Conservation (phyloP, 192 early-diverging fungal species). For the Podila verticillata region DNA sequence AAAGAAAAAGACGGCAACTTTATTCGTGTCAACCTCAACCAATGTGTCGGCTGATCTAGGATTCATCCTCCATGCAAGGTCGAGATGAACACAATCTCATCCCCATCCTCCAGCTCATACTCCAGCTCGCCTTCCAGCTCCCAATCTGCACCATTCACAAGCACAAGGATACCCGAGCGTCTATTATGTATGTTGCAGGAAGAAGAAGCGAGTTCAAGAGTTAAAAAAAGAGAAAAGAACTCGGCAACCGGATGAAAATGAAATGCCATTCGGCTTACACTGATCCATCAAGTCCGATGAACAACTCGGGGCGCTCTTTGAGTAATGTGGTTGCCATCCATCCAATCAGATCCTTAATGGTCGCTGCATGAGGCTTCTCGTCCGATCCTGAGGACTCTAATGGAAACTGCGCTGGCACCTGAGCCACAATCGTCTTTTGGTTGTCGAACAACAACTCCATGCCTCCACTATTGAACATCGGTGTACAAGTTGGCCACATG, state of each 20-base stretch:
- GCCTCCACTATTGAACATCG: constrained; percentile 72
- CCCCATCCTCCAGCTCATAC: constrained; percentile 79
- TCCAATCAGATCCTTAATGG: constrained; percentile 73
- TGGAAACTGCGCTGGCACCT: constrained; percentile 55
- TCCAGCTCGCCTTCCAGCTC: constrained; percentile 91
- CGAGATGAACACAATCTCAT: constrained; percentile 93
- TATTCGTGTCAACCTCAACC: neutral
- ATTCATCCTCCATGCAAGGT: constrained; percentile 96
- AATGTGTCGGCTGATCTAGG: neutral
- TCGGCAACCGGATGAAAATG: neutral
- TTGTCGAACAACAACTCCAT: constrained; percentile 93
- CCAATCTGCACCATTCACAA: constrained; percentile 97
- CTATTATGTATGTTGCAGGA: constrained; percentile 55
- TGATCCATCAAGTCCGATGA: constrained; percentile 76
- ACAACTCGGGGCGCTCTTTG: constrained; percentile 84
- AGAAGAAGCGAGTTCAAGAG: neutral
- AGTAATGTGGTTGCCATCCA: constrained; percentile 77
- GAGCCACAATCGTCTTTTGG: constrained; percentile 64
- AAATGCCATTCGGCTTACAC: constrained; percentile 64
- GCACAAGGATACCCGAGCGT: constrained; percentile 93
- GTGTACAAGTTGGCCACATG: neutral
- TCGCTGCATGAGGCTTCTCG: constrained; percentile 53
- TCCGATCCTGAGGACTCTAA: constrained; percentile 18
- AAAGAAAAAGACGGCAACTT: neutral
- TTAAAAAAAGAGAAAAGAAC: constrained; percentile 5